Evolutionary conservation across 768 basidiomycete species (phyloP), one percentile per base, ranked within the genome.

Genomic region (Trametes maxima): DNA sequence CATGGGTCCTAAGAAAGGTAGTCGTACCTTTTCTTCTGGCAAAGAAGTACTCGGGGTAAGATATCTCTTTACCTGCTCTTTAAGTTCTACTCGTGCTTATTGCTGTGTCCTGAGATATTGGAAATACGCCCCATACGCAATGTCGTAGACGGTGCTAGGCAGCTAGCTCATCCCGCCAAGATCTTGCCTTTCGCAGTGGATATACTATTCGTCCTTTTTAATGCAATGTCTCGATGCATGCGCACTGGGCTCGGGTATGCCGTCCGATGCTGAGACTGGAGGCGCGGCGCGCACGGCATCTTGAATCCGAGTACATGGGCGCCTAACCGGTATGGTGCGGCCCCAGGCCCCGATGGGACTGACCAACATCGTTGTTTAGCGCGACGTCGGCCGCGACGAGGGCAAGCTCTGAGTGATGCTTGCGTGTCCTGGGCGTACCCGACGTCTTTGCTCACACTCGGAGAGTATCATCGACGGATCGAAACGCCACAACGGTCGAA

Each of bases 1-100:
- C 78, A 1, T 77, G 78, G 76, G 47, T 78, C 19, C 59, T 79
- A 3, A 73, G 74, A 35, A 76, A 77, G 53, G 13, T 77, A 6
- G 58, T 77, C 3, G 54, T 77, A 2, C 77, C 79, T 8, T 77
- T 74, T 59, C 40, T 77, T 13, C 62, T 79, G 7, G 77, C 75
- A 5, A 68, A 62, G 49, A 70, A 63, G 57, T 44, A 78, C 52
- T 70, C 75, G 7, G 78, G 77, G 78, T 78, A 65, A 33, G 74
- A 8, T 13, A 13, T 39, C 13, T n/a, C n/a, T n/a, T n/a, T n/a
- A n/a, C n/a, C n/a, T n/a, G n/a, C n/a, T n/a, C 12, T 24, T 2
- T 24, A 13, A 3, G 12, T 39, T 4, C 1, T 24, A 0, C 12
- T 12, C 17, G 12, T 22, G 37, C 22, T 50, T 3, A 24, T 10